Base-by-base conservation (phyloP, 129 eudicot genomes). In the Ambrosia artemisiifolia region DNA sequence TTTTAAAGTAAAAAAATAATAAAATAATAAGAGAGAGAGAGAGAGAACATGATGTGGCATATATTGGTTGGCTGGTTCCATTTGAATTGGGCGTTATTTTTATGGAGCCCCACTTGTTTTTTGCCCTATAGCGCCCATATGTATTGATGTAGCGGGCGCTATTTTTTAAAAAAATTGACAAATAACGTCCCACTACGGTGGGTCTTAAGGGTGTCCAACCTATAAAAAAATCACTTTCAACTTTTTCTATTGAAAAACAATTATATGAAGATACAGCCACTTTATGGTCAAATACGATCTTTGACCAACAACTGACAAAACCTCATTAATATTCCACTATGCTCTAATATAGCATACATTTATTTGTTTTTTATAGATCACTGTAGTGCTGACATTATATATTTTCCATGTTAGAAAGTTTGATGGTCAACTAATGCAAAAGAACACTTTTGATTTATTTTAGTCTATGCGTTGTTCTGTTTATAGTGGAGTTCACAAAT, bases 321-420 rank as follows among this genome's bases (percentile, higher is more conserved):
- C n/a, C 71, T 54, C 0, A 61, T 38, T 34, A 6, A 62, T 20
- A 53, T 1, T 50, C 69, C 81, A 79, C 81, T 65, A 57, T 3
- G 12, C 59, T 28, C 1, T 34, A 48, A 64, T 42, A 49, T 63
- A 43, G 42, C 50, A 66, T 54, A 78, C 43, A 40, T 70, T 65
- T 17, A 54, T 14, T 35, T 43, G 67, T 10, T 75, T 64, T 61
- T 17, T 8, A 35, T 30, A 67, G 14, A 75, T 71, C 87, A 63
- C 69, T 14, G 49, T 75, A 75, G 80, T 83, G 87, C 70, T 44
- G 24, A n/a, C 10, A 63, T 71, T 79, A 24, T 66, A 32, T 36
- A 30, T 56, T 40, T 46, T 36, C 6, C 11, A 30, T 43, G 16
- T 61, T 63, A n/a, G 43, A 80, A 74, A 70, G 51, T 11, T 51